Evolutionary conservation across 2,329 filamentous ascomycete genomes (phyloP).

Genomic region (Aspergillus fijiensis): DNA sequence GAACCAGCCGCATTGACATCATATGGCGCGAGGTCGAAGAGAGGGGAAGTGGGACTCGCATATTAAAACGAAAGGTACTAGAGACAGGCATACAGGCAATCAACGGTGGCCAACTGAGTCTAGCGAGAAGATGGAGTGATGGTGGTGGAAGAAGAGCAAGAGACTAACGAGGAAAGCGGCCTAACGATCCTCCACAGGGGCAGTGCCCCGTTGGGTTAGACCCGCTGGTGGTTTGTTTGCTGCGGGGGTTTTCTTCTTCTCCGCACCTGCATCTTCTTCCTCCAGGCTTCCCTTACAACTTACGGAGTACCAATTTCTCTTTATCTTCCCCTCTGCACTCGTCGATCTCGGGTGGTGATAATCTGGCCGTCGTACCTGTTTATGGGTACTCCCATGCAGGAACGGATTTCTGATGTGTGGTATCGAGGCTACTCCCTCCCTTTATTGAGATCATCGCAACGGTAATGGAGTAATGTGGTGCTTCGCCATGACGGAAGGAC

Average conservation of each 20-base stretch:
- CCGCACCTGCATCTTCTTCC: slow-evolving; percentile 5
- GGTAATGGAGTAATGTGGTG: neutral
- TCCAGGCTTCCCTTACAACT: neutral
- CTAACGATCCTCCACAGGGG: slow-evolving; percentile 11
- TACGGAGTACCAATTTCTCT: neutral
- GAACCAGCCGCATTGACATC: neutral
- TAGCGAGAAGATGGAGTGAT: neutral
- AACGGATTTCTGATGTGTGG: neutral
- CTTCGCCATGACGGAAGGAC: neutral
- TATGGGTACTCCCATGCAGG: neutral
- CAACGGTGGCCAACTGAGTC: neutral
- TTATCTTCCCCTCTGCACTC: neutral
- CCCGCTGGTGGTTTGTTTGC: neutral
- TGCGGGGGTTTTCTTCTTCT: neutral
- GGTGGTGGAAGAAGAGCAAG: neutral
- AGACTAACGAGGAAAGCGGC: neutral
- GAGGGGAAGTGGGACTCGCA: slow-evolving; percentile 1
- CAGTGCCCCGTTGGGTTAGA: neutral
- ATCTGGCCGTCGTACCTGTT: neutral
- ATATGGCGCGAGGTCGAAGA: neutral
- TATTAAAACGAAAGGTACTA: neutral
- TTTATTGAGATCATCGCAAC: neutral
- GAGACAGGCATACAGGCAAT: neutral
- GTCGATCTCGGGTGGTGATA: neutral
- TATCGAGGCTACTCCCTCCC: neutral